A percentile compares a stretch with the other conserved stretches of the same genome.
phyloP scores from a whole-genome alignment of 2,329 filamentous ascomycete species.

The Cladosporium phlei region DNA sequence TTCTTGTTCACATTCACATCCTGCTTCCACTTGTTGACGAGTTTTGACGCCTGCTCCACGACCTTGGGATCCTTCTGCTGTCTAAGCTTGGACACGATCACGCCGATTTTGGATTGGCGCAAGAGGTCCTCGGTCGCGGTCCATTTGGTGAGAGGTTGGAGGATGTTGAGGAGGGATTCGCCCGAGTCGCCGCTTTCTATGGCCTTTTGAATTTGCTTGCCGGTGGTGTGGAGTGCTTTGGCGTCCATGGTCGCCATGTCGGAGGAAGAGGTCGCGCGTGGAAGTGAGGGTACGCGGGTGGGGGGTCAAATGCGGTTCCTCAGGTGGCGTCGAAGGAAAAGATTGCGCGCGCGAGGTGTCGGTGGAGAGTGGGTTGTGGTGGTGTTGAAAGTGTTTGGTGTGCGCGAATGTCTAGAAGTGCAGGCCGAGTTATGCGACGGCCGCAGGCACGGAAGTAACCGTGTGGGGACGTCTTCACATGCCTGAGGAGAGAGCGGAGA shows the following conservation, averaged over 20 bases:
- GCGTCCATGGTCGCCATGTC: constrained; percentile 59
- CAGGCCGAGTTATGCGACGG: constrained; percentile 4
- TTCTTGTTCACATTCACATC: constrained; percentile 57
- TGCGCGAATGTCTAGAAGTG: neutral
- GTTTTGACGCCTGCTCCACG: constrained; percentile 68
- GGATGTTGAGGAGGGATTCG: constrained; percentile 64
- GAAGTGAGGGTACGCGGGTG: neutral
- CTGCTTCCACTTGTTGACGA: constrained; percentile 84
- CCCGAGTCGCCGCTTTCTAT: constrained; percentile 69
- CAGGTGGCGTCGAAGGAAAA: neutral
- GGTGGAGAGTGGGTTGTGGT: neutral
- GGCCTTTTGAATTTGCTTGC: constrained; percentile 77
- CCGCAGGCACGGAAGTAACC: neutral
- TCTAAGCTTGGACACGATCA: constrained; percentile 82
- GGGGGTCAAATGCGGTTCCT: neutral
- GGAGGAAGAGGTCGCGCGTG: constrained; percentile 3
- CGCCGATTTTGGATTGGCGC: constrained; percentile 84
- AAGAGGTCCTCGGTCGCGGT: constrained; percentile 84
- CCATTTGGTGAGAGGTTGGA: constrained; percentile 76
- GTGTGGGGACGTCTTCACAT: constrained; percentile 3
- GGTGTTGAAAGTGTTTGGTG: no score
- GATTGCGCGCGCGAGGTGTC: neutral
- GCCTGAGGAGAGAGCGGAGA: neutral
- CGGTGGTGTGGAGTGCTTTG: constrained; percentile 72
- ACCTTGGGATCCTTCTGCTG: constrained; percentile 70